phyloP scores from a whole-genome alignment of 2,329 filamentous ascomycete species.

The Hypocrella siamensis region DNA sequence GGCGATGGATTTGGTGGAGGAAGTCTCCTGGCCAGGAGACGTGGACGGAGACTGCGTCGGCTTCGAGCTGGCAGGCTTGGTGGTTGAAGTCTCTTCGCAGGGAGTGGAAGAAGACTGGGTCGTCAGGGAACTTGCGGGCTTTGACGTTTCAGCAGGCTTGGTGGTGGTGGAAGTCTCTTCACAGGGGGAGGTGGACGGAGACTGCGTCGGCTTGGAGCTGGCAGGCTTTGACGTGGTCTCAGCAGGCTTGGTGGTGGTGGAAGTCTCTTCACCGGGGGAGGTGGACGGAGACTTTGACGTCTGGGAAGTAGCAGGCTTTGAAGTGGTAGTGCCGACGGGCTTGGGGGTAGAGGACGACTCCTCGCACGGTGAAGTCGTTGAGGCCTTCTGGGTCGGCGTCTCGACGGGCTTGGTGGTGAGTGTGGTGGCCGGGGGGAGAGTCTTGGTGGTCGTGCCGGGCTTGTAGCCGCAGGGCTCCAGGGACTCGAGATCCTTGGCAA shows the following conservation, averaged over 20 bases:
- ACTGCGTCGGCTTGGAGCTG: no score
- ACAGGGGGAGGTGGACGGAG: no score
- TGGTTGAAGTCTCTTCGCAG: no score
- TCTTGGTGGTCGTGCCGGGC: constrained; percentile 12
- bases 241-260: constrained; percentile 10
- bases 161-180: constrained; percentile 5
- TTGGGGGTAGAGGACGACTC: constrained; percentile 7
- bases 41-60: not conserved
- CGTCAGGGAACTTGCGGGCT: no score
- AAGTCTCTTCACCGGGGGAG: not conserved
- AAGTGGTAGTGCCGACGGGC: constrained; percentile 5
- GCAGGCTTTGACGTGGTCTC: constrained; percentile 10
- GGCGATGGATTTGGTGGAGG: constrained; percentile 6
- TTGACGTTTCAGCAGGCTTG: constrained; percentile 2
- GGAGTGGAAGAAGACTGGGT: no score
- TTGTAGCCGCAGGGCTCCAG: constrained; percentile 30
- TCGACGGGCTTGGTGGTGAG: constrained; percentile 7
- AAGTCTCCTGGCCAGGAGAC: constrained; percentile 6
- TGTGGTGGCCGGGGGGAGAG: constrained; percentile 7
- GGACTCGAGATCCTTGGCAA: constrained; percentile 31
- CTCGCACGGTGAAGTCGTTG: constrained; percentile 2
- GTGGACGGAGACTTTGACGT: not conserved
- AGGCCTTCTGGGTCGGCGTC: no score
- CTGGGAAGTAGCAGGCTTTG: not conserved
- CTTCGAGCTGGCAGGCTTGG: no score